Percentiles rank a stretch among this genome's conserved stretches.
phyloP scores from a whole-genome alignment of 805 yeast species.

The Starmerella floricola region DNA sequence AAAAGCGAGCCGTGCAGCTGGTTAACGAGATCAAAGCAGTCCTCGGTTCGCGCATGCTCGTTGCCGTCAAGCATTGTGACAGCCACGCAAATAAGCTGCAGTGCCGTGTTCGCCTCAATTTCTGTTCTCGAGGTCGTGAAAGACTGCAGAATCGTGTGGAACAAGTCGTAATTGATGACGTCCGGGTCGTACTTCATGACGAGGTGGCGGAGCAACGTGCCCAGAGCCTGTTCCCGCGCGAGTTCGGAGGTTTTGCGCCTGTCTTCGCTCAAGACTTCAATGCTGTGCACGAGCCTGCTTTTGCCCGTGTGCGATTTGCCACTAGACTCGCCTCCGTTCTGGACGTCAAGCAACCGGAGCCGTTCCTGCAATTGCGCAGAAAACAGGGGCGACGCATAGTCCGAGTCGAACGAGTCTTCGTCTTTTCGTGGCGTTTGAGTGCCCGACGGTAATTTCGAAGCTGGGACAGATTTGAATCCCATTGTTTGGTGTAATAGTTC shows the following conservation, averaged over 20 bases:
- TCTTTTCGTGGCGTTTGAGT: slow-evolving; percentile 14
- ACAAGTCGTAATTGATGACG: slow-evolving; percentile 17
- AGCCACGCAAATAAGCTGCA: slow-evolving; percentile 26
- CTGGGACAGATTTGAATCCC: slow-evolving; percentile 9
- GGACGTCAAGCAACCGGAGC: slow-evolving; percentile 15
- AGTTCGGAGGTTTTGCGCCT: slow-evolving; percentile 25
- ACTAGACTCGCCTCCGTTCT: neutral
- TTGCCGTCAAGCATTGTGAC: slow-evolving; percentile 22
- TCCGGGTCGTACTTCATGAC: slow-evolving; percentile 27
- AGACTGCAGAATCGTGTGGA: slow-evolving; percentile 21
- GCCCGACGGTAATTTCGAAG: slow-evolving; percentile 14
- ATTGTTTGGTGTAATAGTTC: neutral
- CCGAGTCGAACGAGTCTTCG: slow-evolving; percentile 6
- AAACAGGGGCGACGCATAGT: slow-evolving; percentile 19
- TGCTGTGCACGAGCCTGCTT: slow-evolving; percentile 18
- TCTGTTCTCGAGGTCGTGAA: slow-evolving; percentile 24
- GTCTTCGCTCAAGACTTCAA: slow-evolving; percentile 25
- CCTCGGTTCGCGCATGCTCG: slow-evolving; percentile 16
- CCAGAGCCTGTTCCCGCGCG: slow-evolving; percentile 28
- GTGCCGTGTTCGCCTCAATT: slow-evolving; percentile 24
- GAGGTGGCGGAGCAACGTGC: slow-evolving; percentile 22
- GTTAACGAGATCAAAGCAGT: slow-evolving; percentile 17
- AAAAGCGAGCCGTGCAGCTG: slow-evolving; percentile 11
- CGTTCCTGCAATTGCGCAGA: slow-evolving; percentile 21
- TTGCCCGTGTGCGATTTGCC: neutral